Evolutionary conservation across 257 asterid genomes (phyloP).

Genomic region (Solanum bulbocastanum): DNA sequence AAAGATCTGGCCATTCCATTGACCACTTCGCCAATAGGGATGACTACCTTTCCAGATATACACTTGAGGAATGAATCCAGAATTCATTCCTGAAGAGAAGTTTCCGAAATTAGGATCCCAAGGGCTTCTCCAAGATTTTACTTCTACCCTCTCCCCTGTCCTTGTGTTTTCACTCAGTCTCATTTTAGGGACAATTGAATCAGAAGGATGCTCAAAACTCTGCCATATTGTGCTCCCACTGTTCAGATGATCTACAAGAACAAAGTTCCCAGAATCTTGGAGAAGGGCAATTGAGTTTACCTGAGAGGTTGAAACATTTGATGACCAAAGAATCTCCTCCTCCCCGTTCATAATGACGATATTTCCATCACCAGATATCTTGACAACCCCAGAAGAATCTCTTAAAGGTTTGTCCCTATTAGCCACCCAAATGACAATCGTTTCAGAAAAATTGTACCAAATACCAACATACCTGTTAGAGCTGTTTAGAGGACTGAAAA

Average conservation of each 20-base stretch:
- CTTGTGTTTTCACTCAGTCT: conserved; percentile 16
- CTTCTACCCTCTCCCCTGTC: conserved; percentile 19
- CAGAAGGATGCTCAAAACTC: conserved; percentile 24
- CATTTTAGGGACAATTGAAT: conserved; percentile 25
- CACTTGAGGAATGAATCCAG: conserved; percentile 22
- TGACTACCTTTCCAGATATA: conserved; percentile 7
- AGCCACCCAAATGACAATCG: conserved; percentile 8
- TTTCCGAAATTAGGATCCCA: conserved; percentile 22
- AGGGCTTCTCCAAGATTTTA: conserved; percentile 30
- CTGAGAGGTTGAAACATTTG: neutral
- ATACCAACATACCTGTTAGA: conserved; percentile 28
- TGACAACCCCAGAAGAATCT: neutral
- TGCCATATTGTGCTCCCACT: conserved; percentile 28
- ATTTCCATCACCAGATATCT: neutral
- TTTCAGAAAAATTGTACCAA: conserved; percentile 16
- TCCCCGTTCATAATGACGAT: neutral
- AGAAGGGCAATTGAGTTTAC: neutral
- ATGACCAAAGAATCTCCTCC: neutral
- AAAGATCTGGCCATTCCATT: conserved; percentile 52
- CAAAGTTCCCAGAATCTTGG: neutral
- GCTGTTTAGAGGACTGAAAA: conserved; percentile 26
- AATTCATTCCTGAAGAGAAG: conserved; percentile 29
- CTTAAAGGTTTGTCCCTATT: neutral
- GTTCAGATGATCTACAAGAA: conserved; percentile 2
- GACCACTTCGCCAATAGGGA: conserved; percentile 31